phyloP scores from a whole-genome alignment of 2,329 filamentous ascomycete genomes.

The Botrytis porri region DNA sequence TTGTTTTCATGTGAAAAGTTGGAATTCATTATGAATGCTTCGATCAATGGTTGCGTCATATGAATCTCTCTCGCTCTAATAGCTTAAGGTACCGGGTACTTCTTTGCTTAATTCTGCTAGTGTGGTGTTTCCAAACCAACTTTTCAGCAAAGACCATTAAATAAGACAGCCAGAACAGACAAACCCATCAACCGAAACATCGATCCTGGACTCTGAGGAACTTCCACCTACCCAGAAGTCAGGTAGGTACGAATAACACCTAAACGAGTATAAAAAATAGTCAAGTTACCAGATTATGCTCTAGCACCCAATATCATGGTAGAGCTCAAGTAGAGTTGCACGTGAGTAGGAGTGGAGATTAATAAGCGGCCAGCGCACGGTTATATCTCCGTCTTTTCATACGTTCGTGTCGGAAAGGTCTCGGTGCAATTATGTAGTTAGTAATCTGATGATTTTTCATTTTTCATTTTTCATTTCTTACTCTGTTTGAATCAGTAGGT shows the following conservation, averaged over 20 bases:
- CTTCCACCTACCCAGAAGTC: background rate
- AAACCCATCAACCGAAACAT: background rate
- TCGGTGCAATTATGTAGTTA: background rate
- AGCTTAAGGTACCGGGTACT: background rate
- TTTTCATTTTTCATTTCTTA: background rate
- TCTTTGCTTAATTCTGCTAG: background rate
- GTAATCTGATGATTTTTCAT: background rate
- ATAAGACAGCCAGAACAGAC: background rate
- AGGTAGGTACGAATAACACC: background rate
- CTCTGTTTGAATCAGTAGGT: background rate
- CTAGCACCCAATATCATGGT: background rate
- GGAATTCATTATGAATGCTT: background rate
- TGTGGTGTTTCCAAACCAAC: background rate
- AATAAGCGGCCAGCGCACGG: background rate
- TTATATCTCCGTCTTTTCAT: background rate
- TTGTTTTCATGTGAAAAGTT: background rate
- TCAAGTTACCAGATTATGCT: background rate
- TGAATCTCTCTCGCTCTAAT: background rate
- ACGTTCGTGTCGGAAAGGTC: background rate
- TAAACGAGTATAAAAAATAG: background rate
- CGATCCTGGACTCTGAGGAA: background rate
- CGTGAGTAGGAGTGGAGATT: background rate
- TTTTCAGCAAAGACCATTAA: background rate
- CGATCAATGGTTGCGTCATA: background rate
- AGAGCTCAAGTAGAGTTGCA: background rate